A percentile compares a stretch with the other conserved stretches of the same genome.
phyloP scores from a whole-genome alignment of 2,329 filamentous ascomycete species.

The Pseudonectria foliicola region DNA sequence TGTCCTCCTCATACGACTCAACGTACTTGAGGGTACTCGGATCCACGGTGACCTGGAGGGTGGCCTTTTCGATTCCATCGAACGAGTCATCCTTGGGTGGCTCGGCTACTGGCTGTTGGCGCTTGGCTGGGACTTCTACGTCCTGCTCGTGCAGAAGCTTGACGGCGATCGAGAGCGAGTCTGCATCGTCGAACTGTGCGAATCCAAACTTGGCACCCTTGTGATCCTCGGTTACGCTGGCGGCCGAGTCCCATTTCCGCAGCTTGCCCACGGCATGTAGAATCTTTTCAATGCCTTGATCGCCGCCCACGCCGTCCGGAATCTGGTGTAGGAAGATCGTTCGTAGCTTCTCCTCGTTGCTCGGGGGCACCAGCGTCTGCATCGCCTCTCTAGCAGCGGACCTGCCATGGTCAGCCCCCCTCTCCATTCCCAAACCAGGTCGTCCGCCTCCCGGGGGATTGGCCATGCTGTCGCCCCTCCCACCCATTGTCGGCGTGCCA shows the following conservation, averaged over 20 bases:
- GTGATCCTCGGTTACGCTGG: constrained; percentile 52
- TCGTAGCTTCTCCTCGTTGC: constrained; percentile 80
- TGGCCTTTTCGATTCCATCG: constrained; percentile 59
- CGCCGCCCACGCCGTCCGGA: constrained; percentile 67
- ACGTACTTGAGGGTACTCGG: constrained; percentile 76
- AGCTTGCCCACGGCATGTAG: constrained; percentile 70
- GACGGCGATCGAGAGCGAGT: constrained; percentile 77
- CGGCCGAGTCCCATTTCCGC: constrained; percentile 76
- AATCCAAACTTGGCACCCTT: constrained; percentile 89
- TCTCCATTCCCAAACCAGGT: constrained; percentile 52
- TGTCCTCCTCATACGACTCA: constrained; percentile 67
- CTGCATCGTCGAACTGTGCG: constrained; percentile 87
- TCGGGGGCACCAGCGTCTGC: constrained; percentile 71
- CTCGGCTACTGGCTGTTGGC: constrained; percentile 50
- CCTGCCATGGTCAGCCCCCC: constrained; percentile 59
- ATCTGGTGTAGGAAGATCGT: constrained; percentile 89
- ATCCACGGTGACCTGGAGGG: constrained; percentile 70
- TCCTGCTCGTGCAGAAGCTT: constrained; percentile 77
- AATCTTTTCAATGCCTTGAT: constrained; percentile 72
- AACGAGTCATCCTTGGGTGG: constrained; percentile 37
- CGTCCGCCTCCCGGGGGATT: constrained; percentile 30
- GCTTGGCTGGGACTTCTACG: constrained; percentile 75
- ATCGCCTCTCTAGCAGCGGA: constrained; percentile 60
- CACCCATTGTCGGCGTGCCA: constrained; percentile 29
- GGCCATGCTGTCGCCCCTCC: constrained; percentile 36